Base-by-base conservation (phyloP, 176 grass and related monocot genomes). In the Neostapfia colusana region DNA sequence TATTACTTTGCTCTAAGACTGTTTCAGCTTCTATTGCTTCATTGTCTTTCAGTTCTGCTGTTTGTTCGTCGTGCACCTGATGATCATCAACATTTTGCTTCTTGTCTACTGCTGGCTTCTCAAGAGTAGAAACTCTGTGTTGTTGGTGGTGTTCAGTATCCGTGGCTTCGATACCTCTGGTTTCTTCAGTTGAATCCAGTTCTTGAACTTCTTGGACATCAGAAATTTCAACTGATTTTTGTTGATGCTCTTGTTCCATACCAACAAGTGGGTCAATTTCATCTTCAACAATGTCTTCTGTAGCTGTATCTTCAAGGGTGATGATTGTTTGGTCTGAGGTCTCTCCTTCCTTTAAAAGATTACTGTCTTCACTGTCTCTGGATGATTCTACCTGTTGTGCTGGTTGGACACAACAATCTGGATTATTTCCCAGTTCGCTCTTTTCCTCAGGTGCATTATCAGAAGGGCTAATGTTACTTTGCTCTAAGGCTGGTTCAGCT, bases 11-110 rank as follows among this genome's bases (percentile, higher is more conserved):
- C 41, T 62, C 20, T 44, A 51, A 16, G 23, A 39, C 79, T 69
- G 65, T n/a, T 69, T 62, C 70, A 63, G 44, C 67, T 75, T 70
- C 71, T 14, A 43, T 81, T 56, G 65, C 55, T 86, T 76, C 78
- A 70, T 44, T 76, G 20, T 70, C 77, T 86, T 75, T 57, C 13
- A 70, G 35, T 76, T 63, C 65, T 81, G 23, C 44, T 70, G 48
- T n/a, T 70, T 64, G 69, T 1, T 63, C 49, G 23, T 86, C 45
- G n/a, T 81, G 44, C 65, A 76, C 20, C 41, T 73, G 46, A 9
- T 86, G 57, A 56, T 56, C 58, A 86, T 70, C 65, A 82, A 63
- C 72, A 71, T 28, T 45, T 44, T 45, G 45, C 16, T 57, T 78
- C 36, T 48, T 44, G 18, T 73, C 67, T 85, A 41, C 27, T 61